Conservation (phyloP, 202 grass and related monocot genomes). For the Tripidium arundinaceum region DNA sequence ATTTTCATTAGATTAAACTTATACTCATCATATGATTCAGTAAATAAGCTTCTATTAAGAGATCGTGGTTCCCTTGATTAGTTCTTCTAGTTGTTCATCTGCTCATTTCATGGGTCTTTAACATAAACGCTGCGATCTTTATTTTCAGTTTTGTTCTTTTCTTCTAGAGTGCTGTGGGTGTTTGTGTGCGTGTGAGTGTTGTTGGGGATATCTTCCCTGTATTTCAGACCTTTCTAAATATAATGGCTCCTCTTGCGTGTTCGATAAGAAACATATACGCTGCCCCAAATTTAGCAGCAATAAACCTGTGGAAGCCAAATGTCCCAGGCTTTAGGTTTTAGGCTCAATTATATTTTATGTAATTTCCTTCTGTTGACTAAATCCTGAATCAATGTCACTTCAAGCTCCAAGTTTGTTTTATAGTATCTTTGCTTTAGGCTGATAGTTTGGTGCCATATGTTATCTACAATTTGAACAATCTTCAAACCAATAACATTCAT, state of each 20-base stretch:
- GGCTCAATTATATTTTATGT: constrained; percentile 9
- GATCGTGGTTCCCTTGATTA: constrained; percentile 3
- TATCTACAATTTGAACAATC: constrained; percentile 6
- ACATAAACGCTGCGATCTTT: neutral
- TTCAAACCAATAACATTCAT: neutral
- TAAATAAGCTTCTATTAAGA: neutral
- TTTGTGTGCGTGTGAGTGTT: neutral
- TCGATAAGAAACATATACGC: neutral
- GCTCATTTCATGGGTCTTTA: constrained; percentile 11
- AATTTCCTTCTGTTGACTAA: constrained; percentile 3
- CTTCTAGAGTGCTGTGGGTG: neutral
- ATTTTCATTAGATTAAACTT: constrained; percentile 15
- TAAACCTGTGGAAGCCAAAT: constrained; percentile 12
- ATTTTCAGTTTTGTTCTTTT: neutral
- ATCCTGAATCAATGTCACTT: constrained; percentile 3
- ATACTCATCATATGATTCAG: constrained; percentile 7
- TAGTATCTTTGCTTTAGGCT: constrained; percentile 14
- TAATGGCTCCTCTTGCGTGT: neutral
- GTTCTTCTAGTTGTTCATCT: constrained; percentile 17
- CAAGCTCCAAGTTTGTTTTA: constrained; percentile 11
- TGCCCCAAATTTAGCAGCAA: neutral
- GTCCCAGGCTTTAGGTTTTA: neutral
- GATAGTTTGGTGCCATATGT: constrained; percentile 10
- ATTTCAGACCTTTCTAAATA: neutral
- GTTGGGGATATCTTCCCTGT: neutral